Percentiles rank a stretch among this genome's conserved stretches.
Conservation (phyloP, 345 rosid genomes). For the Gossypium thurberi region DNA sequence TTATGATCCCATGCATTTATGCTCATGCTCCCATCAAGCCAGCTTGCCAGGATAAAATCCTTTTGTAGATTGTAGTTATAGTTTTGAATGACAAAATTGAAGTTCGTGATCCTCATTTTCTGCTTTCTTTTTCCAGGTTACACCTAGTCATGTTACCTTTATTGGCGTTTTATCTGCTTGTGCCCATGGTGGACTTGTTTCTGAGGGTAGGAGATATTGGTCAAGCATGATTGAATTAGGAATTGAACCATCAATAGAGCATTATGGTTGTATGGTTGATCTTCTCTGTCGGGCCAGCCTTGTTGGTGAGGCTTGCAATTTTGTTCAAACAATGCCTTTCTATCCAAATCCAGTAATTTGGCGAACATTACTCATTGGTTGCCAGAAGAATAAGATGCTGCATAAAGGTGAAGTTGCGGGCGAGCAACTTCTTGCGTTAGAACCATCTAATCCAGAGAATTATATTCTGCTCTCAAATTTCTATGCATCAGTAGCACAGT, state of each 20-base stretch:
- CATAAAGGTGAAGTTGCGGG: conserved; percentile 6
- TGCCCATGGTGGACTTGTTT: conserved; percentile 36
- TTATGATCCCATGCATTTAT: conserved; percentile 30
- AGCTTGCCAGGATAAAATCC: conserved; percentile 33
- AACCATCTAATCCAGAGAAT: conserved; percentile 1
- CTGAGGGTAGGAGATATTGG: conserved; percentile 37
- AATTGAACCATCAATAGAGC: conserved; percentile 38
- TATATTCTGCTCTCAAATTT: conserved; percentile 45
- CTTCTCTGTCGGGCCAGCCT: conserved; percentile 45
- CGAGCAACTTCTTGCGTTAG: conserved; percentile 10
- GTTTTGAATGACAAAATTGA: conserved; percentile 26
- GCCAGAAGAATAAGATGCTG: conserved; percentile 12
- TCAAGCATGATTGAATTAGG: conserved; percentile 37
- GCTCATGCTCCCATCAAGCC: conserved; percentile 36
- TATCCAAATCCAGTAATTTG: conserved; percentile 35
- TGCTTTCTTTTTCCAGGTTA: conserved; percentile 30
- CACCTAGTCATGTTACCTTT: conserved; percentile 46
- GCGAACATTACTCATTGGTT: conserved; percentile 35
- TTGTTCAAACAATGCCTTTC: conserved; percentile 43
- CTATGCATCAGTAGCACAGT: conserved; percentile 31
- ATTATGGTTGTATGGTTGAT: conserved; percentile 46
- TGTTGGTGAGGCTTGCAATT: conserved; percentile 34
- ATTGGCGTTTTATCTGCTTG: conserved; percentile 45
- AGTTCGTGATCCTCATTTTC: conserved; percentile 25
- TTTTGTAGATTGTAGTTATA: conserved; percentile 44